phyloP scores from a whole-genome alignment of 2,329 filamentous ascomycete species.

The Ophiognomonia clavigignenti-juglandacearum region DNA sequence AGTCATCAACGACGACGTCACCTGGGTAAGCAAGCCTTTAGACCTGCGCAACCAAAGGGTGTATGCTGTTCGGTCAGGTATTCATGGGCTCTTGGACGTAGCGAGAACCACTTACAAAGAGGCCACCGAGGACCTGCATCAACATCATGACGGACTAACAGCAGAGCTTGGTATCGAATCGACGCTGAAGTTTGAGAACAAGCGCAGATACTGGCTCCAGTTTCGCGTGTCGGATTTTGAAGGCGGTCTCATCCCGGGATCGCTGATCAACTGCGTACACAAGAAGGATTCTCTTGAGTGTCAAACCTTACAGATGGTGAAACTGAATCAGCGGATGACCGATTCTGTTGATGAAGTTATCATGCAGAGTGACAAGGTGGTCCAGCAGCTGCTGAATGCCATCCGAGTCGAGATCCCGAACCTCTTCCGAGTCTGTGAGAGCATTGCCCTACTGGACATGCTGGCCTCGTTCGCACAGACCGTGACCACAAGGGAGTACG shows the following conservation, averaged over 20 bases:
- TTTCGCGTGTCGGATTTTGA: conserved; percentile 60
- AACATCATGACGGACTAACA: conserved; percentile 54
- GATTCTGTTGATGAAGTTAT: conserved; percentile 82
- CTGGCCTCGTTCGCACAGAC: conserved; percentile 71
- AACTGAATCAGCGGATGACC: conserved; percentile 71
- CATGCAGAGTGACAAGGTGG: conserved; percentile 71
- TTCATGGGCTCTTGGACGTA: conserved; percentile 83
- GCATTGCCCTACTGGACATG: conserved; percentile 85
- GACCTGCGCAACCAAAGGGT: conserved; percentile 80
- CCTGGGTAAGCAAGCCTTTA: conserved; percentile 71
- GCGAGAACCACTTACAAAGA: conserved; percentile 88
- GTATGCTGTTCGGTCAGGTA: conserved; percentile 53
- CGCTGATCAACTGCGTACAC: conserved; percentile 72
- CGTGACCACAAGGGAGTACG: conserved; percentile 62
- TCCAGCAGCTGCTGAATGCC: conserved; percentile 67
- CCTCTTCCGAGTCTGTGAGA: conserved; percentile 81
- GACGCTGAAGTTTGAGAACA: conserved; percentile 70
- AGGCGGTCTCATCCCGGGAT: conserved; percentile 51
- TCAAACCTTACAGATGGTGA: conserved; percentile 78
- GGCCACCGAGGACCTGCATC: conserved; percentile 63
- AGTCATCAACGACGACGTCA: conserved; percentile 76
- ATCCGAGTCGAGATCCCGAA: conserved; percentile 66
- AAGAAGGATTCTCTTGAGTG: conserved; percentile 79
- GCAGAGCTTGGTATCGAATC: conserved; percentile 59
- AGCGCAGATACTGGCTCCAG: conserved; percentile 75